A percentile compares a stretch with the other conserved stretches of the same genome.
These are phyloP conservation scores for Pichia deserticola DNA, from an alignment of 805 yeast genomes.

Conservation along the genomic window DNA sequence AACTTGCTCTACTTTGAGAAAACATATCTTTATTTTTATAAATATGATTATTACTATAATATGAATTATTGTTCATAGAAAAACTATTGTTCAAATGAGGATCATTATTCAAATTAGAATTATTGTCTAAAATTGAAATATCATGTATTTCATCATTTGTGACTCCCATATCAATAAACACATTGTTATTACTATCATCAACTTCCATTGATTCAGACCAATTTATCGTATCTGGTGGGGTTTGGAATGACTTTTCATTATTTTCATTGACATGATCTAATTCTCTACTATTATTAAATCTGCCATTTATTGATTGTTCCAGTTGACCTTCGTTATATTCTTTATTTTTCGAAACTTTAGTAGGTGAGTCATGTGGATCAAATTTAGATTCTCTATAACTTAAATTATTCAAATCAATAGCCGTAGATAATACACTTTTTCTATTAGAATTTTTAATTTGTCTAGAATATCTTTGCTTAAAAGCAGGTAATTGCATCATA, in stretches of 20 bases:
- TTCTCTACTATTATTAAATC: not conserved
- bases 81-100: too few relatives aligned
- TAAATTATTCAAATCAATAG: constrained; percentile 10
- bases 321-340: not conserved
- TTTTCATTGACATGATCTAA: not conserved
- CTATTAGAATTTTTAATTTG: constrained; percentile 16
- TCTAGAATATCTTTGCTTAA: constrained; percentile 20
- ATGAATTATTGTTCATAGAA: not conserved
- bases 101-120: not conserved
- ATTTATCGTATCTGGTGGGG: constrained; percentile 30
- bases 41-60: not conserved
- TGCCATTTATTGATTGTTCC: not conserved
- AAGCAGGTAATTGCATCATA: constrained; percentile 11
- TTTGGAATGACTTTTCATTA: constrained; percentile 19
- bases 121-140: not conserved
- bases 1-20: constrained; percentile 1
- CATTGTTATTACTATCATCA: constrained; percentile 6
- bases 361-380: constrained; percentile 18
- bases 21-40: not conserved
- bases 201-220: constrained; percentile 28
- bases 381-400: constrained; percentile 8
- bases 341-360: constrained; percentile 4
- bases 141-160: not conserved
- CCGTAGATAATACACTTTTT: constrained; percentile 17
- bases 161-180: constrained; percentile 8